A percentile compares a stretch with the other conserved stretches of the same genome.
These are phyloP conservation scores for Erodium chrysanthum DNA, from an alignment of 441 rosid genomes.

Conservation along the genomic window DNA sequence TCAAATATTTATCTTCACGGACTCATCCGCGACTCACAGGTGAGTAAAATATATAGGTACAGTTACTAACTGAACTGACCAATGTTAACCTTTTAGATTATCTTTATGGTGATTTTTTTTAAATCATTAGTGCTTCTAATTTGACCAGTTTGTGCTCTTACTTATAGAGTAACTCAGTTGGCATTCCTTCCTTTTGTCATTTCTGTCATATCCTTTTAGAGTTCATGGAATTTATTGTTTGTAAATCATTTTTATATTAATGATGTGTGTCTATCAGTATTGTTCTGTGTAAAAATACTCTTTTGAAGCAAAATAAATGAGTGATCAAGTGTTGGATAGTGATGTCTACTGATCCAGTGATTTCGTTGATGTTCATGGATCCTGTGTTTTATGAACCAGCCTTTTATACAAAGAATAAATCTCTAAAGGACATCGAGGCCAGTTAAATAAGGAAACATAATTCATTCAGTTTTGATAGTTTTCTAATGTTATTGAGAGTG, in stretches of 20 bases:
- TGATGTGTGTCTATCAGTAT: not conserved
- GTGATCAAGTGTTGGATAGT: not conserved
- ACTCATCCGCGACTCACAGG: conserved; percentile 83
- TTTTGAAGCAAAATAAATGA: not conserved
- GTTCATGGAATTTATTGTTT: not conserved
- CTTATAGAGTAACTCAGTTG: not conserved
- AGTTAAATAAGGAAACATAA: not conserved
- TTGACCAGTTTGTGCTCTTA: not conserved
- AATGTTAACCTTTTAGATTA: conserved; percentile 5
- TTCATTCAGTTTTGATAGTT: not conserved
- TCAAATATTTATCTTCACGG: conserved; percentile 85
- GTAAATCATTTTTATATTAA: not conserved
- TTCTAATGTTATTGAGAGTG: not conserved
- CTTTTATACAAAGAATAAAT: not conserved
- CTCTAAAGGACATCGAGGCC: not conserved
- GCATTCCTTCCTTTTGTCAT: not conserved
- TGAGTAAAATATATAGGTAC: conserved; percentile 27
- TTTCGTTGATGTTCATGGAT: not conserved
- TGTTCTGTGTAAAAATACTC: not conserved
- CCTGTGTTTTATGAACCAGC: not conserved
- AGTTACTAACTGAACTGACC: conserved; percentile 8
- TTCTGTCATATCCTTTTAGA: not conserved
- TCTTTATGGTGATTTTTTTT: not conserved
- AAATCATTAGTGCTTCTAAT: not conserved
- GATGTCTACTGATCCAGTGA: not conserved